Evolutionary conservation across 257 asterid genomes (phyloP), one percentile per base, ranked within the genome.

Genomic region (Ajuga chamaepitys): DNA sequence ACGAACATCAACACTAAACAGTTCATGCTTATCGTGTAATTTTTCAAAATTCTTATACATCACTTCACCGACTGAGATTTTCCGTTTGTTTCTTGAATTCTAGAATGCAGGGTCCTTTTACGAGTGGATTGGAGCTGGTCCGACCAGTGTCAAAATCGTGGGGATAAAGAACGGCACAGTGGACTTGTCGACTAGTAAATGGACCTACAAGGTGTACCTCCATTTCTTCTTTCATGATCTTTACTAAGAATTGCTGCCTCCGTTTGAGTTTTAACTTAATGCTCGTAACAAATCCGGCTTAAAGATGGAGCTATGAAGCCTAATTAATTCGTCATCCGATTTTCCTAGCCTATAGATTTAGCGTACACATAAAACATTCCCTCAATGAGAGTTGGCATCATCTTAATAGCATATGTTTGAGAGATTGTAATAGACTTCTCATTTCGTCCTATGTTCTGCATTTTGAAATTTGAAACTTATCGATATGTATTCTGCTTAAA

Each of bases 91-190:
- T 68, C 30, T 30, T 67, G 70, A 55, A 62, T 70, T 77, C 32
- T 70, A 90, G 97, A 91, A 82, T 74, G 97, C 97, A 67, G 97
- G 97, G 75, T 58, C 95, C 17, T 85, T 82, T 42, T 90, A 87
- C 78, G 97, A 91, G 73, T 88, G 89, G 90, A 48, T 80, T 65
- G 95, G 95, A 70, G 96, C 97, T 17, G 96, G 96, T 81, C 95
- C 89, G 50, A 86, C 81, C 28, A 83, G 75, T 66, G 91, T 88
- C 79, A 85, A 64, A 73, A 78, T 91, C 77, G 74, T 62, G 64
- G 96, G 96, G 69, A 72, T 80, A 70, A 81, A 81, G 76, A 88
- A 75, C 61, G 88, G 85, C 66, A 80, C 83, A 8, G 50, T 88
- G 21, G 86, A 91, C 74, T 78, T 91, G 81, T 79, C 97, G 61